phyloP scores from a whole-genome alignment of 257 asterid genomes.

The Haberlea rhodopensis region DNA sequence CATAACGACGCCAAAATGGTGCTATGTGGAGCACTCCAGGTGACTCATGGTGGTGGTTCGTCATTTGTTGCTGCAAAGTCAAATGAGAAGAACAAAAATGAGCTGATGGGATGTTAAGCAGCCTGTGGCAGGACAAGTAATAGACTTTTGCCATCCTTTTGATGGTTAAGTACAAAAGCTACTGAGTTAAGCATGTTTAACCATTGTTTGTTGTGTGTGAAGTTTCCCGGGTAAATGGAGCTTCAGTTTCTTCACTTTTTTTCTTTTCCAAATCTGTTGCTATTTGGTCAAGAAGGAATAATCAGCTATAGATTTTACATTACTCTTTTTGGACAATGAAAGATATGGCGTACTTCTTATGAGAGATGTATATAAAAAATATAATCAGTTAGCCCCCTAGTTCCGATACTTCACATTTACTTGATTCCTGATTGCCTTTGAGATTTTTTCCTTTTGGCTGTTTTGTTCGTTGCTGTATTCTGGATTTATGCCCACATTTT shows the following conservation, averaged over 20 bases:
- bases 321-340: not conserved
- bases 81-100: not conserved
- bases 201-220: not conserved
- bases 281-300: not conserved
- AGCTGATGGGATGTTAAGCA: not conserved
- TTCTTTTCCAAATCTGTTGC: not conserved
- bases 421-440: slow-evolving; percentile 1
- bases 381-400: not conserved
- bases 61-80: not conserved
- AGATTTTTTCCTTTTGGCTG: not conserved
- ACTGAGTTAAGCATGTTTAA: too few species aligned
- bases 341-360: not conserved
- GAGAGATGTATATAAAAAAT: not conserved
- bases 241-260: not conserved
- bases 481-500: slow-evolving; percentile 11
- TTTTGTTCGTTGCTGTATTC: slow-evolving; percentile 4
- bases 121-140: not conserved
- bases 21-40: not conserved
- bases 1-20: not conserved
- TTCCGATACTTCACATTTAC: slow-evolving; percentile 1
- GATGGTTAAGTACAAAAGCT: not conserved
- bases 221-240: not conserved
- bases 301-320: not conserved
- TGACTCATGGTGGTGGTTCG: not conserved
- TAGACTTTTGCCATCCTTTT: not conserved